phyloP scores from a whole-genome alignment of 768 basidiomycete species.

The Podaxis sp. region DNA sequence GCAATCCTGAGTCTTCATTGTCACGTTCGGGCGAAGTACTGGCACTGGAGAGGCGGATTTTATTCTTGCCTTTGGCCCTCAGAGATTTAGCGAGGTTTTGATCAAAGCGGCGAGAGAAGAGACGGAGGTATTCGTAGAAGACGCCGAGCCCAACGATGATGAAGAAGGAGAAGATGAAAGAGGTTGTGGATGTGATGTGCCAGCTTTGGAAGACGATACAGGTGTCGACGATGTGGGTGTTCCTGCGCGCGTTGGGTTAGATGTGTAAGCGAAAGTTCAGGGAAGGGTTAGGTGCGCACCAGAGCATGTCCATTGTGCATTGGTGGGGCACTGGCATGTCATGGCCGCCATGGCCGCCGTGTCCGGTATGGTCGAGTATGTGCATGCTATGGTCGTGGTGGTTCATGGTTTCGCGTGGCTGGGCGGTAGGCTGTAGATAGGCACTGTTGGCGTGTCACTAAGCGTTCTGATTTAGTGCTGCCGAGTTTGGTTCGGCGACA shows the following conservation, averaged over 20 bases:
- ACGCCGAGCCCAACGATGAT: conserved; percentile 67
- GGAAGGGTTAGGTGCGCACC: conserved; percentile 36
- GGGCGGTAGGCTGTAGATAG: not conserved
- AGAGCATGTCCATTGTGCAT: conserved; percentile 84
- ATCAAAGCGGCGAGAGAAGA: conserved; percentile 61
- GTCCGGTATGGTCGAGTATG: conserved; percentile 35
- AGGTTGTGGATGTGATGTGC: conserved; percentile 61
- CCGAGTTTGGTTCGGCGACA: not conserved
- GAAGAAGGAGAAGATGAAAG: conserved; percentile 65
- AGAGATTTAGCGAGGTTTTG: conserved; percentile 51
- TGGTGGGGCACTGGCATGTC: conserved; percentile 46
- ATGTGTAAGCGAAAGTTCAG: not conserved
- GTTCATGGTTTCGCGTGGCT: not conserved
- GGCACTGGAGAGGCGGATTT: conserved; percentile 28
- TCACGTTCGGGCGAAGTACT: conserved; percentile 37
- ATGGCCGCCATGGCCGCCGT: conserved; percentile 48
- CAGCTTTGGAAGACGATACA: conserved; percentile 80
- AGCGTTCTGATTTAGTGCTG: too few species aligned
- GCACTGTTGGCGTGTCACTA: not conserved
- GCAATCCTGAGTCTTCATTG: conserved; percentile 53
- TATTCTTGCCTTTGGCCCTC: conserved; percentile 43
- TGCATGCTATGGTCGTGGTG: conserved; percentile 15
- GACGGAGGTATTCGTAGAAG: conserved; percentile 79
- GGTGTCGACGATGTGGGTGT: conserved; percentile 75
- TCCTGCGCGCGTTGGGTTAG: conserved; percentile 39